A percentile compares a stretch with the other conserved stretches of the same genome.
Evolutionary conservation across 805 yeast species (phyloP).

Genomic region (Yamadazyma paraphyllophila): DNA sequence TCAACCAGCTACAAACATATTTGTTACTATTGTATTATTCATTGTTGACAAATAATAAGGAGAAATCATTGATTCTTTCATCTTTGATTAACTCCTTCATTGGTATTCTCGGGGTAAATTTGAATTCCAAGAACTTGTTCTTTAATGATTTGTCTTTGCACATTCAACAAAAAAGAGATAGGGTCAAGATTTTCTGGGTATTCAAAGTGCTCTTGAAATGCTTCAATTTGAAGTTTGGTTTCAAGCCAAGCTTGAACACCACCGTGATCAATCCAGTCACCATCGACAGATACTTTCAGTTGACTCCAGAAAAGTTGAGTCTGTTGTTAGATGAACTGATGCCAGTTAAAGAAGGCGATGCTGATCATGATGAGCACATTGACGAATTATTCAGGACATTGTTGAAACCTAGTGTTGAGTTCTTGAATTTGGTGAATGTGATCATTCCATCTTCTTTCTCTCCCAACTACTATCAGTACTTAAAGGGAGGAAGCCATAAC

Average conservation of each 20-base stretch:
- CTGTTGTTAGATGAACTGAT: conserved; percentile 21
- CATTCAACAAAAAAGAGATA: conserved; percentile 33
- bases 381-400: conserved; percentile 37
- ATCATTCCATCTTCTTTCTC: conserved; percentile 47
- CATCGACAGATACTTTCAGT: conserved; percentile 42
- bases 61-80: conserved; percentile 35
- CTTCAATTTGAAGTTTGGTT: conserved; percentile 44
- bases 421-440: conserved; percentile 41
- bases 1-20: conserved; percentile 50
- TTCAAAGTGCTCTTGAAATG: conserved; percentile 42
- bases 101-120: conserved; percentile 42
- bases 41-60: conserved; percentile 41
- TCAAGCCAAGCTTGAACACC: conserved; percentile 45
- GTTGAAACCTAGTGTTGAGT: conserved; percentile 42
- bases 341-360: conserved; percentile 13
- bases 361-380: conserved; percentile 18
- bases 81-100: conserved; percentile 42
- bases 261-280: conserved; percentile 48
- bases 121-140: conserved; percentile 39
- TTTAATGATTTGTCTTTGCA: conserved; percentile 47
- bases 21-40: conserved; percentile 49
- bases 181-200: conserved; percentile 48
- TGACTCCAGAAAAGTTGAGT: conserved; percentile 44
- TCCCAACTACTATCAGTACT: conserved; percentile 44
- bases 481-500: conserved; percentile 25